Evolutionary conservation across 2,329 filamentous ascomycete species (phyloP), one percentile per base, ranked within the genome.

Genomic region (Davidsoniella eucalypti): DNA sequence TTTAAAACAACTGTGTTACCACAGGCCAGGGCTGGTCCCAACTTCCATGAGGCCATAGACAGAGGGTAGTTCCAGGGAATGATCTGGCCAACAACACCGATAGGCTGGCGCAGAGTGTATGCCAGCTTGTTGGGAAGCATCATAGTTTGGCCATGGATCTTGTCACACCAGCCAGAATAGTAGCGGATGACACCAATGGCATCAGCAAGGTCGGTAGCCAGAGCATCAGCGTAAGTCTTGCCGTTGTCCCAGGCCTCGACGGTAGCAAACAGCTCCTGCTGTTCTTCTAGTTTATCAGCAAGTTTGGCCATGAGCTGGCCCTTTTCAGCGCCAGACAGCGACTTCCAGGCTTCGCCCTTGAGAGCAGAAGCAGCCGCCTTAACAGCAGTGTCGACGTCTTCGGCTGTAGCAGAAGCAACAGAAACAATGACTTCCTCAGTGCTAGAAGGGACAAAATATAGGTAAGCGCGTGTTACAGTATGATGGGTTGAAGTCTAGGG

Each of bases 21-120:
- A 52, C 72, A 71, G 23, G 72, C 72, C 40, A 78, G 57, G 10
- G 75, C 75, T 39, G 81, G 80, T 17, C 78, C 82, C 8, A 64
- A 51, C 54, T 63, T 59, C 59, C 60, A 60, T 4, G 78, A 78
- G 14, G 82, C 81, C 76, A 88, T 87, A 17, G 72, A 70, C 1
- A 90, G 69, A 1, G 85, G 84, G 56, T 82, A 86, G 62, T 90
- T 90, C 82, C 84, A 90, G 7, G 84, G 83, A 53, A 86, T 85
- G 55, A 88, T 87, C 63, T 73, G 72, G 10, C 75, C 84, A 56
- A 83, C 84, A 0, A 92, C 84, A 38, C 85, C 85, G 33, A 90
- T 67, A 2, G 85, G 84, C 63, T 90, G 79, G 54, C 80, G 76
- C 50, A 86, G 66, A 0, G 82, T 87, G 61, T 88, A 90, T 2